Base-by-base conservation (phyloP, 83 land plant genomes). In the Thuja plicata region DNA sequence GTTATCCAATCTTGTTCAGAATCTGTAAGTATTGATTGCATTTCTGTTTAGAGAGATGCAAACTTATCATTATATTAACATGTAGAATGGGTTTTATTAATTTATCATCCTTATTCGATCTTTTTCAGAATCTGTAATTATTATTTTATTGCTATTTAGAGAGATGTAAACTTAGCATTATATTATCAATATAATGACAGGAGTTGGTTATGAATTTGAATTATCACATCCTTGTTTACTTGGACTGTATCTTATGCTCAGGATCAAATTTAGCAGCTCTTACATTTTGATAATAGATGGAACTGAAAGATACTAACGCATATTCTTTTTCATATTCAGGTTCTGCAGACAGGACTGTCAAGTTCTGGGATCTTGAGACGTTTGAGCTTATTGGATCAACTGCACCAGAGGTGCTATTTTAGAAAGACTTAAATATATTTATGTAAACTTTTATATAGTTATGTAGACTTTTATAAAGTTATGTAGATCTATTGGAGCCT, bases 381-480 rank as follows among this genome's bases (percentile, higher is more conserved):
- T 98, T 98, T 96, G 99, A 98, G 91, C 88, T 97, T 71, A 98
- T 97, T 92, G 99, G 99, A 66, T 98, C 99, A 86, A 91, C 97
- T 91, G 97, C 99, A 86, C 96, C 99, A 55, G 99, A 98, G 97
- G 99, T 98, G 92, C 86, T 40, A 0, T 48, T 46, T 15, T 12
- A 84, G 50, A 13, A 84, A 48, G 50, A 30, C 55, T 48, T 17
- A 30, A 30, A 81, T 5, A 40, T 35, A 46, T 12, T 46, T 46
- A n/a, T 30, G 6, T 5, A 48, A 10, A 24, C n/a, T 48, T 17
- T 48, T 48, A 81, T 5, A 40, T 35, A 46, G n/a, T 46, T 46
- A n/a, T 30, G 6, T 5, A 48, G 24, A 24, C n/a, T n/a, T n/a
- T n/a, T n/a, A n/a, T n/a, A n/a, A n/a, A n/a, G n/a, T n/a, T n/a